Base-by-base conservation (phyloP, 1,284 basidiomycete genomes). In the Irpex sp. region DNA sequence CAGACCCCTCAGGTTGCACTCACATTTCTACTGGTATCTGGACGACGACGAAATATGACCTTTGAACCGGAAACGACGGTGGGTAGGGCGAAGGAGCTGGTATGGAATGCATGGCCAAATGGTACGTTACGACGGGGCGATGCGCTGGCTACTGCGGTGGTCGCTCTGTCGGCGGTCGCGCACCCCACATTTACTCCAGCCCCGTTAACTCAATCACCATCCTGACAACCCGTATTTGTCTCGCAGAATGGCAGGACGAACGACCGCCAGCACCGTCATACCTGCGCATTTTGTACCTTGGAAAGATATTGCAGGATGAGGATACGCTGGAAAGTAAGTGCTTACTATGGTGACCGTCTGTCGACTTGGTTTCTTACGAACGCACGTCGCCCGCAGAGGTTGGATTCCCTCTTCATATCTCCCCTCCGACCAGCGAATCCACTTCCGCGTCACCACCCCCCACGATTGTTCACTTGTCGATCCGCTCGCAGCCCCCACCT, bases 301-400 rank as follows among this genome's bases (percentile, higher is more conserved):
- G 93, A n/a, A 86, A 88, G 72, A 89, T 95, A 72, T 76, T 94
- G 49, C 87, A 91, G 70, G 93, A 95, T 71, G 92, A 94, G 55
- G 91, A 93, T 62, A 91, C 87, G 3, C 79, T 94, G 49, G 72
- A 81, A 19, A 83, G 91, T 93, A 68, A 71, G 88, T 85, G 26
- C 26, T 26, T 26, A 26, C 60, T 64, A 49, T 51, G 59, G 57
- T 57, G 54, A 48, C 38, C 54, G 21, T 31, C 17, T 5, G 21
- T n/a, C 5, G 55, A 17, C 26, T 38, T 52, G 60, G 60, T 63
- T 59, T 31, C 62, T 64, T 52, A 64, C 44, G 34, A 59, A 62
- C 58, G 36, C n/a, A 17, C 60, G 4, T 21, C 49, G 31, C 40
- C 13, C 8, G 17, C 63, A 87, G 85, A 79, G 66, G 76, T 86